Conservation (phyloP, 1,284 basidiomycete species). For the Golubevia sp. region DNA sequence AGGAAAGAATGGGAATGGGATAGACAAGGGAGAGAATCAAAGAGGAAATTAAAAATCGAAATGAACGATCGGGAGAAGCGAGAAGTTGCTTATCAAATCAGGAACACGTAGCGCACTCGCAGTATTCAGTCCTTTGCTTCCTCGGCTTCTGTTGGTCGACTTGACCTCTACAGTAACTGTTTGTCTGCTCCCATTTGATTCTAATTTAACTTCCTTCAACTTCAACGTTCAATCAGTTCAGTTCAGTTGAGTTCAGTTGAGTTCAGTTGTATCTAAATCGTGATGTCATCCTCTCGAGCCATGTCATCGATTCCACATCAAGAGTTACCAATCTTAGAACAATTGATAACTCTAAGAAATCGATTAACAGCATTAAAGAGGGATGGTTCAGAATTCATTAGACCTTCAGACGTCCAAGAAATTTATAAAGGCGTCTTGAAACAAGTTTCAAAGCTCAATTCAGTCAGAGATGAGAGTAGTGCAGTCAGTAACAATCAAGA, state of each 20-base stretch:
- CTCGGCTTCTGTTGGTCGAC: no score
- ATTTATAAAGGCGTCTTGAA: slow-evolving; percentile 60
- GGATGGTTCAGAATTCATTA: slow-evolving; percentile 51
- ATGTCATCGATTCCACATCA: slow-evolving; percentile 58
- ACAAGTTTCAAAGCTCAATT: slow-evolving; percentile 56
- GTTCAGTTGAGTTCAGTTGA: no score
- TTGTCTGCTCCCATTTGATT: no score
- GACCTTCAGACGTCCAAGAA: slow-evolving; percentile 54
- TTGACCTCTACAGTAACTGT: no score
- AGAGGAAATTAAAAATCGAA: background rate
- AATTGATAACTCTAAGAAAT: slow-evolving; percentile 57
- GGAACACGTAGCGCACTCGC: no score
- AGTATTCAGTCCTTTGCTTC: no score
- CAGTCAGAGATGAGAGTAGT: slow-evolving; percentile 46
- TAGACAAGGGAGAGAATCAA: background rate
- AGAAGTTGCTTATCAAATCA: no score
- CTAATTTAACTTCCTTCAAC: no score
- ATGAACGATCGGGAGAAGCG: background rate
- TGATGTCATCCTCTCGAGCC: no score
- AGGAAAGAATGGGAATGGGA: background rate
- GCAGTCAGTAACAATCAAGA: no score
- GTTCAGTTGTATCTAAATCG: no score
- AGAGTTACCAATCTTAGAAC: slow-evolving; percentile 59
- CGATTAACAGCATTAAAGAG: slow-evolving; percentile 58
- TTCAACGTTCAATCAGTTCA: no score